Evolutionary conservation across 495 filamentous ascomycete genomes (phyloP), one percentile per base, ranked within the genome.

Genomic region (Bacidia gigantensis): DNA sequence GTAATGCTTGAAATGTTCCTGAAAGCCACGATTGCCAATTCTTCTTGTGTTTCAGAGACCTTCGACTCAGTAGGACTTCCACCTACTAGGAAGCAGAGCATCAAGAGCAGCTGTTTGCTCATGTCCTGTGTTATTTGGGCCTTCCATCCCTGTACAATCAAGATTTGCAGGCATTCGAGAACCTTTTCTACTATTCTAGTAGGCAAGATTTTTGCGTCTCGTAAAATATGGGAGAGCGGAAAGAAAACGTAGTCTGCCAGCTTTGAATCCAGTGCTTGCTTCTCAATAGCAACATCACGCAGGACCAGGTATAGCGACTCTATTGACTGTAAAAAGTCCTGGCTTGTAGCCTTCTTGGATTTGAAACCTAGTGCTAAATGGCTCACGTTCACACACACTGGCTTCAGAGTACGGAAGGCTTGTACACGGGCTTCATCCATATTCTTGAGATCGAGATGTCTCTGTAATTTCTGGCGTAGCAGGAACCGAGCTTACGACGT

Each of bases 191-290:
- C 64, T 21, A 84, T 79, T 26, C 77, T 76, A 25, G 84, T 75
- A 3, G 93, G 78, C 26, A 89, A 72, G 25, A 73, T 72, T 55
- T 88, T 78, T 47, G 81, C 82, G 47, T 80, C 74, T 51, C 85
- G 81, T 57, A 99, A 83, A 46, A 97, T 79, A 55, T 93, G 84
- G 1, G 86, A 87, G 0, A 99, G 68, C 0, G 92, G 92, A 58
- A 95, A 92, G 72, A 97, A 97, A 57, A 84, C 77, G 69, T 95
- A 99, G 64, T 96, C 87, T 7, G 89, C 92, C 23, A 96, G 69
- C 64, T 87, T 88, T 49, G 79, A 72, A 62, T 95, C 87, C 11
- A 96, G 69, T 0, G 73, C 68, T 17, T 69, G 65, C 29, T 75
- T 69, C 45, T 69, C 67, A 43, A 54, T 61, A 35, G 71, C 68